Conservation (phyloP, 495 filamentous ascomycete genomes). For the Neurospora sp. region DNA sequence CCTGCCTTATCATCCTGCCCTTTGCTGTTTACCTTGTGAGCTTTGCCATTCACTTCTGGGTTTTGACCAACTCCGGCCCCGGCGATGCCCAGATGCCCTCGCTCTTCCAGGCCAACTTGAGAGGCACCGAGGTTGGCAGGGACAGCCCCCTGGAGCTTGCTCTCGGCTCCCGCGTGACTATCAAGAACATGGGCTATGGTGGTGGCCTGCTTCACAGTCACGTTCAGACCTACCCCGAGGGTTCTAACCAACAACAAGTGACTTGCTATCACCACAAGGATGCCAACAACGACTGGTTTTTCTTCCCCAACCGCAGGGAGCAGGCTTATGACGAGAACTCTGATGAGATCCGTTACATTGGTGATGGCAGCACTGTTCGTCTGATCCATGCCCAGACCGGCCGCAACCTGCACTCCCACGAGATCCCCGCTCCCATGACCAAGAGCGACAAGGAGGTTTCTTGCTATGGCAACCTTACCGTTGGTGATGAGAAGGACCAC, state of each 20-base stretch:
- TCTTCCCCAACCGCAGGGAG: constrained; percentile 80
- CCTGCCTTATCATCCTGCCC: constrained; percentile 82
- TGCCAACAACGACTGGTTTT: constrained; percentile 99
- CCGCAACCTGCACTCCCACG: constrained; percentile 90
- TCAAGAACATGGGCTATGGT: constrained; percentile 99
- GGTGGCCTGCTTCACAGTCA: constrained; percentile 97
- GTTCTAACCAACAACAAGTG: constrained; percentile 88
- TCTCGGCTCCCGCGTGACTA: constrained; percentile 75
- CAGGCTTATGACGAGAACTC: constrained; percentile 51
- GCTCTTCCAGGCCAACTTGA: constrained; percentile 92
- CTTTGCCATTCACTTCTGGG: constrained; percentile 86
- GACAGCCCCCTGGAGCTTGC: constrained; percentile 90
- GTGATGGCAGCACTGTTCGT: constrained; percentile 68
- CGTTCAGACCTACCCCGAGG: constrained; percentile 90
- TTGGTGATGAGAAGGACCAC: constrained; percentile 97
- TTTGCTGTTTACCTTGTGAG: constrained; percentile 85
- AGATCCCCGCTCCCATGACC: constrained; percentile 75
- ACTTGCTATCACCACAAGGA: constrained; percentile 99
- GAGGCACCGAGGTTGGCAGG: constrained; percentile 84
- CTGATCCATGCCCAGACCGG: constrained; percentile 93
- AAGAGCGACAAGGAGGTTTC: constrained; percentile 91
- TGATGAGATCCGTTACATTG: constrained; percentile 61
- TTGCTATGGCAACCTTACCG: constrained; percentile 89
- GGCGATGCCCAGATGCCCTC: constrained; percentile 99
- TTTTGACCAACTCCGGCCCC: constrained; percentile 88